These are phyloP conservation scores for Apiotrichum akiyoshidainum DNA, from an alignment of 1,284 basidiomycete species.

Conservation along the genomic window DNA sequence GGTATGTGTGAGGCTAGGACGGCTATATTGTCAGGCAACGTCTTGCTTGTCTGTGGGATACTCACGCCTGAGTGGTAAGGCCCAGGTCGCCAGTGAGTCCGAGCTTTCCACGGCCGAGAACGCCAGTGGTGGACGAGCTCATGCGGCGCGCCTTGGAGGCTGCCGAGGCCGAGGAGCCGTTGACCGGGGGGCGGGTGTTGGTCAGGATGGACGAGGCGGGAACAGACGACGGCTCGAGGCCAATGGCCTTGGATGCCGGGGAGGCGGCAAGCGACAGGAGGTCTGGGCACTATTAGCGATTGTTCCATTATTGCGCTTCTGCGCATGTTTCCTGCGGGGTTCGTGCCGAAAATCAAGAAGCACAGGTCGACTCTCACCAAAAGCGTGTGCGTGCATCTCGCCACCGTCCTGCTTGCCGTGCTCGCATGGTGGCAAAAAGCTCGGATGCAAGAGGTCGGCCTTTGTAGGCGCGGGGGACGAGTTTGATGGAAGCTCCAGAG, in stretches of 20 bases:
- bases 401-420: constrained; percentile 33
- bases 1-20: constrained; percentile 21
- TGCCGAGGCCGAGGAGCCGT: constrained; percentile 7
- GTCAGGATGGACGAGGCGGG: constrained; percentile 38
- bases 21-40: constrained; percentile 9
- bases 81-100: constrained; percentile 38
- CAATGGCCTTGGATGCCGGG: constrained; percentile 5
- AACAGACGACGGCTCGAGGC: constrained; percentile 35
- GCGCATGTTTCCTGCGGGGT: background rate
- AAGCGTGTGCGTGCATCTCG: constrained; percentile 48
- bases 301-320: background rate
- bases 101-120: constrained; percentile 44
- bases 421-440: constrained; percentile 45
- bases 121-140: constrained; percentile 47
- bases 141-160: constrained; percentile 36
- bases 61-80: constrained; percentile 33
- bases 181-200: constrained; percentile 31
- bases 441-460: constrained; percentile 40
- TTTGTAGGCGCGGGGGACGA: constrained; percentile 15
- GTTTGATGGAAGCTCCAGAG: constrained; percentile 9
- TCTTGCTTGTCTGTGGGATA: constrained; percentile 3
- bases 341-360: constrained; percentile 9
- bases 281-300: constrained; percentile 23
- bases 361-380: constrained; percentile 31
- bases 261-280: constrained; percentile 35